A percentile compares a stretch with the other conserved stretches of the same genome.
Conservation (phyloP, 208 protist genomes). For the Angomonas ambiguus region DNA sequence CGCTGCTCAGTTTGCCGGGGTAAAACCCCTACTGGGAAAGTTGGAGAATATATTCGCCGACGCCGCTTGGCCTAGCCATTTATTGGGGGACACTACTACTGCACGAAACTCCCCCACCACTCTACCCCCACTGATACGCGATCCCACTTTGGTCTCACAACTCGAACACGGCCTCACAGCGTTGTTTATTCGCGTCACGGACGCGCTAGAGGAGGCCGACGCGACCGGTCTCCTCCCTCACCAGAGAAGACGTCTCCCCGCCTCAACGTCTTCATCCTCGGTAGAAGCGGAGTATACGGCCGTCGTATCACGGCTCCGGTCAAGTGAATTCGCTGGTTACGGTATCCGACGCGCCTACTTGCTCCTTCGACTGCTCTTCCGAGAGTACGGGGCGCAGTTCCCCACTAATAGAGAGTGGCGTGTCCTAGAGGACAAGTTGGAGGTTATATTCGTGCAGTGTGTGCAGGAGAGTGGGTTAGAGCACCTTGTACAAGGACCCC, state of each 20-base stretch:
- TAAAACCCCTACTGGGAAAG: neutral
- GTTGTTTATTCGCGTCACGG: constrained; percentile 12
- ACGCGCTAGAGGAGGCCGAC: neutral
- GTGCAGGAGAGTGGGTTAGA: neutral
- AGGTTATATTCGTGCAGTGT: neutral
- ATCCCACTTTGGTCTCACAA: neutral
- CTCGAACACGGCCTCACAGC: constrained; percentile 11
- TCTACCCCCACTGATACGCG: neutral
- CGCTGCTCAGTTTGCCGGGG: neutral
- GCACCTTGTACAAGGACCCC: neutral
- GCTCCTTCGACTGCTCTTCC: constrained; percentile 52
- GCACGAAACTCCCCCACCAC: neutral
- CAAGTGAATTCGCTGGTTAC: constrained; percentile 26
- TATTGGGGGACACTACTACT: neutral
- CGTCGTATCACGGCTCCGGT: constrained; percentile 41
- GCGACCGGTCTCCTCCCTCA: neutral
- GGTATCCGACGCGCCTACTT: constrained; percentile 54
- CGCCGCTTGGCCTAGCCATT: constrained; percentile 14
- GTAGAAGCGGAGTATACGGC: constrained; percentile 15
- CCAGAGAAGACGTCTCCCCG: neutral
- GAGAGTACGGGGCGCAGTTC: neutral
- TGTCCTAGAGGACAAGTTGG: constrained; percentile 3
- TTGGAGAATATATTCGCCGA: neutral
- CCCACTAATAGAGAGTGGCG: constrained; percentile 8
- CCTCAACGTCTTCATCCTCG: neutral